These are phyloP conservation scores for Croton setiger DNA, from an alignment of 441 rosid genomes.

Conservation along the genomic window DNA sequence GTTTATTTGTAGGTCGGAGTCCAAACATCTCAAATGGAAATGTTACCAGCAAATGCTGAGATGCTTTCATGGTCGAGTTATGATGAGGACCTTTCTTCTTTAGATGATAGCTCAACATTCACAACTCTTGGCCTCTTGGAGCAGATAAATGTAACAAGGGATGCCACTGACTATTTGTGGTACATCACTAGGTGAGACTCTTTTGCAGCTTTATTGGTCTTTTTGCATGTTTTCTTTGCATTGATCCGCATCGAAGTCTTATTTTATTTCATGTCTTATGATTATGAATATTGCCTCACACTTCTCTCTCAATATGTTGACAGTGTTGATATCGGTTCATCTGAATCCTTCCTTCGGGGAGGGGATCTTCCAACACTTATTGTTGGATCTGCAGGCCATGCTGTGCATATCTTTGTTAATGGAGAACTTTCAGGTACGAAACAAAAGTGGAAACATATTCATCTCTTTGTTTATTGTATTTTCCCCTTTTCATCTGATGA, in stretches of 20 bases:
- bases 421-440: constrained; percentile 84
- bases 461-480: not conserved
- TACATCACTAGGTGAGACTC: constrained; percentile 80
- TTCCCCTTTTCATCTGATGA: constrained; percentile 8
- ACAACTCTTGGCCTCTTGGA: constrained; percentile 76
- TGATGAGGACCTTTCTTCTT: constrained; percentile 69
- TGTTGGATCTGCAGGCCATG: constrained; percentile 85
- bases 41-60: constrained; percentile 59
- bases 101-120: constrained; percentile 73
- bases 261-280: not conserved
- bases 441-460: not conserved
- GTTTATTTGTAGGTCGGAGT: constrained; percentile 71
- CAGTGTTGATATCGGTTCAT: constrained; percentile 73
- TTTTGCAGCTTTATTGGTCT: not conserved
- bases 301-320: constrained; percentile 14
- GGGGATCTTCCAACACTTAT: constrained; percentile 88
- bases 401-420: constrained; percentile 83
- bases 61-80: constrained; percentile 82
- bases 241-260: not conserved
- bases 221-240: not conserved
- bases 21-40: constrained; percentile 91
- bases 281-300: not conserved
- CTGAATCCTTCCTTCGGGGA: constrained; percentile 82
- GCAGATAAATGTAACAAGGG: constrained; percentile 95
- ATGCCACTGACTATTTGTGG: constrained; percentile 93